Evolutionary conservation across 805 yeast genomes (phyloP), one percentile per base, ranked within the genome.

Genomic region (Myxozyma udenii): DNA sequence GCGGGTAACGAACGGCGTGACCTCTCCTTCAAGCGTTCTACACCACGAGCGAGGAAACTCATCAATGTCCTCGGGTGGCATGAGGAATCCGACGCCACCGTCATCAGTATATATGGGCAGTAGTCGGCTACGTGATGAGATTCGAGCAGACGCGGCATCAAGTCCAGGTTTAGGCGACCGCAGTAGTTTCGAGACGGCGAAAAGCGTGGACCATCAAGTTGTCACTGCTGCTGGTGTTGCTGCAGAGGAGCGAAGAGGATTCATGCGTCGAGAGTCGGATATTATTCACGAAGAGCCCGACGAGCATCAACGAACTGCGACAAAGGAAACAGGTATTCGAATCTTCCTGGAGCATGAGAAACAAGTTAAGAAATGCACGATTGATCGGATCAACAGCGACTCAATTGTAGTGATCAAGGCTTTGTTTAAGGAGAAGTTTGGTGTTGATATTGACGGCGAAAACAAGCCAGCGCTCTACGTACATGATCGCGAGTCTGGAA

Each of bases 391-490:
- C 9, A 28, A 14, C 9, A 28, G 33, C 14, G 14, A n/a, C n/a
- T n/a, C n/a, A n/a, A n/a, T n/a, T n/a, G n/a, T n/a, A n/a, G n/a
- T n/a, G n/a, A n/a, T n/a, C n/a, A n/a, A n/a, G n/a, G n/a, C n/a
- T n/a, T n/a, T n/a, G n/a, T n/a, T n/a, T n/a, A n/a, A n/a, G 33
- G 14, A 28, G 9, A 28, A 28, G 14, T 28, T 9, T 28, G 14
- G 14, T 28, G 14, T 28, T 9, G 33, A 28, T 9, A 28, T 9
- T 9, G 33, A 28, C 9, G 14, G 33, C 14, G 33, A 28, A 28
- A 68, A 78, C 1, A 87, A 88, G 59, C 97, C 98, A 0, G 85
- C 83, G 11, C 78, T 93, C 24, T 85, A 85, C 61, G 74, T 89
- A 4, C 81, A 77, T 54, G 95, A 87, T 53, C 75, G 78, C 0